Conservation (phyloP, 2,329 filamentous ascomycete genomes). For the Clonostachys rosea region DNA sequence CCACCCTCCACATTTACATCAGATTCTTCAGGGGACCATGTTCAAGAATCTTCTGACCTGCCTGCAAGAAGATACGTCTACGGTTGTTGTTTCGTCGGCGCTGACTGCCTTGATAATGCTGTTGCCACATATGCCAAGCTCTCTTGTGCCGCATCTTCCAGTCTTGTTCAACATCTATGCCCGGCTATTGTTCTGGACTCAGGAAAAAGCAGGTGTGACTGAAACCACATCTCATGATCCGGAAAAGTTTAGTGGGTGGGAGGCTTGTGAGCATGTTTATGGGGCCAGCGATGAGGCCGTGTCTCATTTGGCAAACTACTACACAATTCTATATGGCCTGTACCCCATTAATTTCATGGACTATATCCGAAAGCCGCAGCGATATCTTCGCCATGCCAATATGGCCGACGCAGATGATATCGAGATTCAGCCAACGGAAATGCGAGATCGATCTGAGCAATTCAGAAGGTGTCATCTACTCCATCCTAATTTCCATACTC, state of each 20-base stretch:
- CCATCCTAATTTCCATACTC: constrained; percentile 79
- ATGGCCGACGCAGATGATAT: constrained; percentile 67
- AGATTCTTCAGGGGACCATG: constrained; percentile 66
- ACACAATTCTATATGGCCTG: constrained; percentile 76
- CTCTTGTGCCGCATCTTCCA: constrained; percentile 63
- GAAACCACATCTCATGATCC: constrained; percentile 31
- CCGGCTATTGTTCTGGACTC: constrained; percentile 74
- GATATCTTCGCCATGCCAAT: constrained; percentile 70
- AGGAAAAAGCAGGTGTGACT: constrained; percentile 25
- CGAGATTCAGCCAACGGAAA: constrained; percentile 73
- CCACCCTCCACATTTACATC: constrained; percentile 75
- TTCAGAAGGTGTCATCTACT: constrained; percentile 70
- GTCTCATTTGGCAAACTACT: constrained; percentile 68
- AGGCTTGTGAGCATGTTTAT: constrained; percentile 56
- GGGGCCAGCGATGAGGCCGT: constrained; percentile 58
- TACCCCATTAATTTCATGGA: constrained; percentile 85
- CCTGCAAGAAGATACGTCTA: constrained; percentile 73
- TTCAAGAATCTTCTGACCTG: constrained; percentile 69
- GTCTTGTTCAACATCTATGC: constrained; percentile 79
- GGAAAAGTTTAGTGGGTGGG: constrained; percentile 47
- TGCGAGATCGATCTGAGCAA: constrained; percentile 69
- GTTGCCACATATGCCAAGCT: constrained; percentile 73
- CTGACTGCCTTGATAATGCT: constrained; percentile 77
- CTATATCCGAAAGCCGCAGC: constrained; percentile 78
- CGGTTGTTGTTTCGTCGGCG: constrained; percentile 69